These are phyloP conservation scores for Hyparrhenia diplandra DNA, from an alignment of 176 grass and related monocot species.

Conservation along the genomic window DNA sequence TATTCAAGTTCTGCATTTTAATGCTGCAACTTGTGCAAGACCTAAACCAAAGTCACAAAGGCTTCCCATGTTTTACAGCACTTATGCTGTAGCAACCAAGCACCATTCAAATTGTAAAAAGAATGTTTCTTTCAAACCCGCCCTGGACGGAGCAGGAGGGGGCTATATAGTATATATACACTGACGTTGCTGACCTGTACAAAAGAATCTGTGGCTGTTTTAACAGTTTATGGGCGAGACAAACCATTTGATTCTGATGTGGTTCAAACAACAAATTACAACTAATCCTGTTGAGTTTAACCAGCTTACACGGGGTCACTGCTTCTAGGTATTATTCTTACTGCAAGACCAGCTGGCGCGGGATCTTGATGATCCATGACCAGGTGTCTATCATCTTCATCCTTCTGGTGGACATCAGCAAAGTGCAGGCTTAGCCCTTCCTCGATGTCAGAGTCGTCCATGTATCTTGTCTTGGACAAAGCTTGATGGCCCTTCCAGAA, in stretches of 20 bases:
- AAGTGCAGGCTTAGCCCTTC: conserved; percentile 71
- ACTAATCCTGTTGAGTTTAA: conserved; percentile 14
- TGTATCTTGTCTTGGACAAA: conserved; percentile 64
- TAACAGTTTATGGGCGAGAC: conserved; percentile 19
- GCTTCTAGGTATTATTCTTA: conserved; percentile 95
- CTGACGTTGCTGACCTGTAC: conserved; percentile 30
- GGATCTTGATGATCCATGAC: conserved; percentile 25
- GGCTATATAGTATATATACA: conserved; percentile 29
- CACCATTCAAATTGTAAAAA: not conserved
- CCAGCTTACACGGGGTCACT: conserved; percentile 75
- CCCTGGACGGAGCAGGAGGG: not conserved
- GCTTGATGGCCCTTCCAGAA: conserved; percentile 9
- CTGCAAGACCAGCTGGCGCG: conserved; percentile 42
- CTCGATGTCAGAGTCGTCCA: conserved; percentile 57
- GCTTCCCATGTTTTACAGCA: not conserved
- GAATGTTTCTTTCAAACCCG: conserved; percentile 41
- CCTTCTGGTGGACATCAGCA: conserved; percentile 33
- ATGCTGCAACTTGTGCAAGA: not conserved
- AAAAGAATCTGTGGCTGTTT: conserved; percentile 45
- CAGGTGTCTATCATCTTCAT: conserved; percentile 19
- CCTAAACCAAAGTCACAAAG: not conserved
- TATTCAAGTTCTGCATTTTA: not conserved
- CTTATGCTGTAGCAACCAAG: not conserved
- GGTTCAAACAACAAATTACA: conserved; percentile 23
- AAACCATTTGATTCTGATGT: conserved; percentile 10